Base-by-base conservation (phyloP, 1,284 basidiomycete genomes). In the Cutaneotrichosporon cavernicola region DNA sequence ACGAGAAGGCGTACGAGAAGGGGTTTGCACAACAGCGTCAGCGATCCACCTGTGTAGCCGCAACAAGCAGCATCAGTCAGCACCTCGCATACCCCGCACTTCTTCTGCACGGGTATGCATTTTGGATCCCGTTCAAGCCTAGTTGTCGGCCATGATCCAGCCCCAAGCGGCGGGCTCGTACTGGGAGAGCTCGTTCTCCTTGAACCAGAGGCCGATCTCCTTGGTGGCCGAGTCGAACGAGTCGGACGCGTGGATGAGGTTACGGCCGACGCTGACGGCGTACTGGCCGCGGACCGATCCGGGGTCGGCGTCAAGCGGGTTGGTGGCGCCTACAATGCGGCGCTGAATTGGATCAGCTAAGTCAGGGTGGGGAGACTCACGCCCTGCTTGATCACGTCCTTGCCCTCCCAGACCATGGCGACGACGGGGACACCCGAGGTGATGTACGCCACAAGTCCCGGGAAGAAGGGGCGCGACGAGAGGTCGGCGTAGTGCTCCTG, bases 141-240 rank as follows among this genome's bases (percentile, higher is more conserved):
- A 67, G 65, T 67, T 67, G 65, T 67, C 70, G 34, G 63, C 61
- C 63, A 65, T 65, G 63, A 67, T 43, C 66, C 66, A 67, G 49
- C 49, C 49, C 66, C 66, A 67, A 22, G 58, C 59, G 46, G 61
- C 66, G 26, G 61, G 60, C 56, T 78, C 76, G 79, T 82, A 82
- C 62, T 77, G 73, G 65, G 75, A 76, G 59, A 82, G 74, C 74
- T 82, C 80, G 69, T 75, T 71, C 80, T 81, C 81, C 69, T 76
- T 74, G 77, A 82, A 83, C 81, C 82, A 82, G 53, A 82, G 80
- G 51, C 78, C 81, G 65, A 83, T 82, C 77, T 83, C 82, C 75
- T 82, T 77, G 72, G 81, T 82, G 51, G 82, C 82, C 57, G 80
- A 76, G 51, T 83, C 82, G 71, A 80, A 80, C 56, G 78, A 78